These are phyloP conservation scores for Sanghuangporus sanghuang DNA, from an alignment of 1,284 basidiomycete genomes.

Conservation along the genomic window DNA sequence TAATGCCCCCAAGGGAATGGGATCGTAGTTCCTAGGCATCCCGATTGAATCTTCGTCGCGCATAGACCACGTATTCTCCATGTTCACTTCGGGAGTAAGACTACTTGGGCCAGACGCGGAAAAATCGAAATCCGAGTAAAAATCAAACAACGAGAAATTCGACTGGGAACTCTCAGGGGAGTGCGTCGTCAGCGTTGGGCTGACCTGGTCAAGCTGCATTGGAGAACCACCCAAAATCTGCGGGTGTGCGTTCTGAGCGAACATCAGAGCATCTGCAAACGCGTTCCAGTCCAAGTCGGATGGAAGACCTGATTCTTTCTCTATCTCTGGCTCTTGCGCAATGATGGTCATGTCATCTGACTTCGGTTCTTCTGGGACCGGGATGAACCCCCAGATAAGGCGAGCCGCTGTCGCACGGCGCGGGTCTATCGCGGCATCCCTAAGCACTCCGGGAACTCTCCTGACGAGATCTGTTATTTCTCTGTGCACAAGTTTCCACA, in stretches of 20 bases:
- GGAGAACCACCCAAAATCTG: not conserved
- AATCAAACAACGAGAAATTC: not conserved
- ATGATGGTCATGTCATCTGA: not conserved
- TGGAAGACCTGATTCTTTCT: not conserved
- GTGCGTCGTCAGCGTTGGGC: not conserved
- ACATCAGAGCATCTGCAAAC: slow-evolving; percentile 3
- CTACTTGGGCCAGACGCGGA: not conserved
- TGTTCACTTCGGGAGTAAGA: not conserved
- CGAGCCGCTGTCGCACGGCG: not conserved
- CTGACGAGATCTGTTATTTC: slow-evolving; percentile 1
- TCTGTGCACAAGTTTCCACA: slow-evolving; percentile 1
- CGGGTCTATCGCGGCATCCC: not conserved
- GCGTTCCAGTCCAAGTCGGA: slow-evolving; percentile 7
- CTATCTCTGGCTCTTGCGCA: not conserved
- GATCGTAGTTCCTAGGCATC: not conserved
- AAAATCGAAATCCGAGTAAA: not conserved
- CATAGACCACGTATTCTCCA: not conserved
- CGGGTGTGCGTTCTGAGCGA: not conserved
- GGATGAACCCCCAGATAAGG: slow-evolving; percentile 2
- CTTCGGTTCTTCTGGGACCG: not conserved
- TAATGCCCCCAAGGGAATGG: not conserved
- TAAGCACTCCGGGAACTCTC: not conserved
- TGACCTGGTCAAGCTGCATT: not conserved
- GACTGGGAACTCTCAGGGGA: not conserved
- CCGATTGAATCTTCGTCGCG: not conserved